Conservation (phyloP, 495 filamentous ascomycete species). For the Daldinia caldariorum region DNA sequence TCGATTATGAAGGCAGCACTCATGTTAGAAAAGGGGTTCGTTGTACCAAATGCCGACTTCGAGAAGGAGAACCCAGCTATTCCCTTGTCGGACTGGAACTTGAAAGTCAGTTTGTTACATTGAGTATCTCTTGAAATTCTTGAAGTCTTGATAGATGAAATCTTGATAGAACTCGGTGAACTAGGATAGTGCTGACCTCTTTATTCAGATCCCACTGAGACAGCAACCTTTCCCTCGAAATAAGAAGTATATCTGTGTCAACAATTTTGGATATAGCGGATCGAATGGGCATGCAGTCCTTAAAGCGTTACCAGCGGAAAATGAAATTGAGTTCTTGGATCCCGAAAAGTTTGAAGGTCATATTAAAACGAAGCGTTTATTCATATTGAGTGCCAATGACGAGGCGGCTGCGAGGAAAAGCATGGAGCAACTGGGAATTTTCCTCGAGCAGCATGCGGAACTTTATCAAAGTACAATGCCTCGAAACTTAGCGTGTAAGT, state of each 20-base stretch:
- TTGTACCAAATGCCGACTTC: slow-evolving; percentile 61
- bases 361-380: slow-evolving; percentile 40
- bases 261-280: slow-evolving; percentile 56
- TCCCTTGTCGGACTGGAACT: slow-evolving; percentile 57
- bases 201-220: slow-evolving; percentile 42
- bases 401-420: slow-evolving; percentile 38
- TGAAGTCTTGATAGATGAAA: not conserved
- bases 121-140: not conserved
- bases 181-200: slow-evolving; percentile 12
- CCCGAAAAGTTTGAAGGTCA: slow-evolving; percentile 35
- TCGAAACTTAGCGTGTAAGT: slow-evolving; percentile 50
- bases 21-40: slow-evolving; percentile 64
- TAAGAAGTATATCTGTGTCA: slow-evolving; percentile 55
- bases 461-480: slow-evolving; percentile 56
- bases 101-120: slow-evolving; percentile 46
- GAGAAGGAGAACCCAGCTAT: slow-evolving; percentile 63
- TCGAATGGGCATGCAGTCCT: slow-evolving; percentile 40
- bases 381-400: slow-evolving; percentile 44
- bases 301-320: slow-evolving; percentile 31
- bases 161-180: not conserved
- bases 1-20: slow-evolving; percentile 66
- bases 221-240: slow-evolving; percentile 50
- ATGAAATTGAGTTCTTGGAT: slow-evolving; percentile 35
- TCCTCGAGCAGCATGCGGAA: slow-evolving; percentile 58
- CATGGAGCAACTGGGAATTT: slow-evolving; percentile 49